Base-by-base conservation (phyloP, 208 protist genomes). In the Leishmania tarentolae region DNA sequence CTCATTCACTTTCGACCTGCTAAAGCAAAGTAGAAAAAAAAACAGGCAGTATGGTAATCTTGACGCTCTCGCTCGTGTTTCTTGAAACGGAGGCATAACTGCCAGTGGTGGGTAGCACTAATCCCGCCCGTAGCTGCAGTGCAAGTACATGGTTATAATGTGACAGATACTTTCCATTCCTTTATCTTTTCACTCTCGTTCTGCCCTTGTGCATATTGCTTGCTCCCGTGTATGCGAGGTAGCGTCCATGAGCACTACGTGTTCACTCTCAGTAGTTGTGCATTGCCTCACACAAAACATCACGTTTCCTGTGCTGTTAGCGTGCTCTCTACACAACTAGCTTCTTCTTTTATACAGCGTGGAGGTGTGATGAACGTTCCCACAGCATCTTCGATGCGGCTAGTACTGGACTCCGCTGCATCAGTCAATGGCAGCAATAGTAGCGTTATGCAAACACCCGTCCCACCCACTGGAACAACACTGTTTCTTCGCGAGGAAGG, bases 401-500 rank as follows among this genome's bases (percentile, higher is more conserved):
- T 35, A 50, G 72, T 42, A 50, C 13, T 61, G 44, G 72, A 46
- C 4, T 61, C 52, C 7, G 24, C 72, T 61, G 52, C 50, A 19
- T 56, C 52, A 61, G 72, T 46, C 6, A 40, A 42, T 61, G 72
- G 72, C 11, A 56, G 21, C 72, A 76, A 37, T 31, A 76, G 50
- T 50, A 61, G 47, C 52, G 40, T 42, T 56, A 24, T 80, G 53
- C 81, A 46, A 24, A 79, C 77, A 40, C 77, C 80, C 24, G 53
- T 78, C 21, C 75, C 66, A 21, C 52, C 63, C n/a, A 50, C 73
- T 21, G 87, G 85, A 0, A 85, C 87, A 3, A 86, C 90, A 0
- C 71, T 94, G 3, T 92, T 96, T 81, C 76, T 92, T 24, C 82
- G 86, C 50, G 88, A 92, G 24, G 91, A 93, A 46, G 89, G 86